Conservation (phyloP, 164 flowering plant genomes). For the Magnolia changhungtana region DNA sequence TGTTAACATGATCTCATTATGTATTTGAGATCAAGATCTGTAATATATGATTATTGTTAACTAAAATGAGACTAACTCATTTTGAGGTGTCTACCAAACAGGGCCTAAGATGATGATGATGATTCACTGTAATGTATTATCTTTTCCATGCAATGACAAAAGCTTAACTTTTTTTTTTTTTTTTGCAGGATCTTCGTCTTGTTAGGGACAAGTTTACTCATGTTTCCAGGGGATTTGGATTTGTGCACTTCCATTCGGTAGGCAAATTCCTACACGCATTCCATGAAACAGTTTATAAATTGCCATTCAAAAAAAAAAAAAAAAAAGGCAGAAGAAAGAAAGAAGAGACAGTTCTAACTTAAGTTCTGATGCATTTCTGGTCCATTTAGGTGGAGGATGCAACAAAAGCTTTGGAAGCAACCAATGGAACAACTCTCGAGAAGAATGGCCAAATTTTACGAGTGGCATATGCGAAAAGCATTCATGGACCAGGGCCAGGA, state of each 20-base stretch:
- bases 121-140: not conserved
- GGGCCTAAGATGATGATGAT: not conserved
- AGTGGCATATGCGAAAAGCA: slow-evolving; percentile 96
- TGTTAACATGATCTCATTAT: too few species aligned
- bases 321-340: too few species aligned
- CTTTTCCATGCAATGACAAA: not conserved
- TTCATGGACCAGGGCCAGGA: slow-evolving; percentile 82
- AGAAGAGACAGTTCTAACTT: too few species aligned
- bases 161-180: slow-evolving; percentile 9
- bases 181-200: slow-evolving; percentile 91
- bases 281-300: not conserved
- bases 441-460: slow-evolving; percentile 93
- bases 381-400: slow-evolving; percentile 85
- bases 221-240: slow-evolving; percentile 99
- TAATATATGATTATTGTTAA: too few species aligned
- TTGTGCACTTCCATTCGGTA: slow-evolving; percentile 94
- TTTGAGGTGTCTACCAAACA: too few species aligned
- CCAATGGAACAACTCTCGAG: slow-evolving; percentile 93
- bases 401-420: slow-evolving; percentile 88
- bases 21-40: too few species aligned
- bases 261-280: slow-evolving; percentile 11
- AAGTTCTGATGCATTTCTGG: not conserved
- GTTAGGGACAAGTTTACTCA: slow-evolving; percentile 98
- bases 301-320: not conserved
- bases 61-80: too few species aligned